phyloP scores from a whole-genome alignment of 1,284 basidiomycete species.

The Blastosporella zonata region DNA sequence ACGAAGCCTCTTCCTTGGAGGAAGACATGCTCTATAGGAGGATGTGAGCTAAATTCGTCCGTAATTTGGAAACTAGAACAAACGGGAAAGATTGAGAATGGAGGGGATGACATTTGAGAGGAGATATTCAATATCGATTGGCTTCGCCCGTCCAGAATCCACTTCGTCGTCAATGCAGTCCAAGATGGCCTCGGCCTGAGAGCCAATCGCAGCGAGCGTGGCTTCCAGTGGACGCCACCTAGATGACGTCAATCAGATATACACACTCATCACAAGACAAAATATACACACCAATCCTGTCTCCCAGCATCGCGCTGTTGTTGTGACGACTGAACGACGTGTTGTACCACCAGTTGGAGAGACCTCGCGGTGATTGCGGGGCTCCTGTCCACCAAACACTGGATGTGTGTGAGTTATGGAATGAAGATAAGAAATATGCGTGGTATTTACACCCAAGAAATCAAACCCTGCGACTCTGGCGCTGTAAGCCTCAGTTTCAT shows the following conservation, averaged over 20 bases:
- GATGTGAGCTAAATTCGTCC: not conserved
- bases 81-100: conserved; percentile 65
- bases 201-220: conserved; percentile 80
- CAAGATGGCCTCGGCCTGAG: conserved; percentile 74
- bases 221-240: conserved; percentile 93
- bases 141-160: conserved; percentile 56
- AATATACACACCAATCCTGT: conserved; percentile 46
- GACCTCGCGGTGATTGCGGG: conserved; percentile 53
- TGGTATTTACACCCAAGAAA: conserved; percentile 64
- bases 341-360: conserved; percentile 60
- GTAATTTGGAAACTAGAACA: not conserved
- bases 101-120: conserved; percentile 80
- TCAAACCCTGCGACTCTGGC: conserved; percentile 85
- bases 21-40: conserved; percentile 72
- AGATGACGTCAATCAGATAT: not conserved
- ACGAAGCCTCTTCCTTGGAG: conserved; percentile 93
- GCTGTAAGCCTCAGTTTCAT: conserved; percentile 82
- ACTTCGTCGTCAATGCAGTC: conserved; percentile 77
- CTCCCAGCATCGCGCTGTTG: conserved; percentile 49
- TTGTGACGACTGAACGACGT: conserved; percentile 53
- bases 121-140: conserved; percentile 76
- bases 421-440: conserved; percentile 4
- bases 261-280: not conserved
- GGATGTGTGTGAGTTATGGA: conserved; percentile 11
- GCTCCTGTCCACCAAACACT: conserved; percentile 75